A percentile compares a stretch with the other conserved stretches of the same genome.
Evolutionary conservation across 257 asterid species (phyloP).

Genomic region (Solanum chmielewskii): DNA sequence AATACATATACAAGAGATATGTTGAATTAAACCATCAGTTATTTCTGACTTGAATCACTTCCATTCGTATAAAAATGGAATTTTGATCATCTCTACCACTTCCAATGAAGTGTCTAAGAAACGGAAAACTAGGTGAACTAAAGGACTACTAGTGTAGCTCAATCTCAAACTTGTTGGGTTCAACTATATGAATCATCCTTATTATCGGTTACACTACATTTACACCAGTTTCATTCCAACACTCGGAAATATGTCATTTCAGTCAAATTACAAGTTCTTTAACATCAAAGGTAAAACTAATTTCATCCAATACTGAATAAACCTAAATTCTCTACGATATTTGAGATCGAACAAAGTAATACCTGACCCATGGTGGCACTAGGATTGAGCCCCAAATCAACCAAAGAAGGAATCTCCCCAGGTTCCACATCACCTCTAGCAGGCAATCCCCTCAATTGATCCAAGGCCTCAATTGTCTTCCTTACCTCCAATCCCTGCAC

Average conservation of each 20-base stretch:
- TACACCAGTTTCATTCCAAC: neutral
- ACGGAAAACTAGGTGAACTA: neutral
- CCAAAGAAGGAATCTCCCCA: constrained; percentile 82
- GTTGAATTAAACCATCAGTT: neutral
- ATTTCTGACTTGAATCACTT: neutral
- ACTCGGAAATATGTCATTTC: neutral
- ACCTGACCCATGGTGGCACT: constrained; percentile 57
- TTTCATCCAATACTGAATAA: neutral
- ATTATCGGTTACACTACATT: too few species aligned
- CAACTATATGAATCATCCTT: neutral
- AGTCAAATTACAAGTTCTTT: neutral
- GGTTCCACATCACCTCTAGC: constrained; percentile 74
- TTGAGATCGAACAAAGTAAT: neutral
- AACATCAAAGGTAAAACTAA: neutral
- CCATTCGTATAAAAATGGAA: neutral
- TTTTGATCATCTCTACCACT: neutral
- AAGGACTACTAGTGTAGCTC: neutral
- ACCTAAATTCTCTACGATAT: neutral
- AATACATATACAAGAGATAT: neutral
- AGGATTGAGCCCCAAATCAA: constrained; percentile 86
- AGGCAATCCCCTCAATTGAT: constrained; percentile 73
- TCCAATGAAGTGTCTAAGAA: neutral
- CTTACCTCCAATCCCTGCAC: constrained; percentile 69
- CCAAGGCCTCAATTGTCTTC: constrained; percentile 74
- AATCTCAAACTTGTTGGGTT: neutral